Percentiles rank a stretch among this genome's conserved stretches.
Evolutionary conservation across 495 filamentous ascomycete genomes (phyloP).

Genomic region (Penicillium silybi): DNA sequence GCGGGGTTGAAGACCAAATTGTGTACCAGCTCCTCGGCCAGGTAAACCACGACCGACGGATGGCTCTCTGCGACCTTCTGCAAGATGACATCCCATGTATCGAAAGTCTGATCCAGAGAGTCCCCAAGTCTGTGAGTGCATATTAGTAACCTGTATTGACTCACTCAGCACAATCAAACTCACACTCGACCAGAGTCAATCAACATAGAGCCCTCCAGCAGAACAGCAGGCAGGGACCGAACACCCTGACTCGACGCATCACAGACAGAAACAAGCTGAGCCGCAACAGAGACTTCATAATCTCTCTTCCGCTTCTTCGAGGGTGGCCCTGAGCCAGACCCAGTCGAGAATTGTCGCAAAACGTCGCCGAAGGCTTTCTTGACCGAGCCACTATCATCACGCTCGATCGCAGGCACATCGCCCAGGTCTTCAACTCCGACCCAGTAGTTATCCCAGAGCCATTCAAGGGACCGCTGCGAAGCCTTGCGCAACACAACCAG

Average conservation of each 20-base stretch:
- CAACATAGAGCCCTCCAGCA: conserved; percentile 30
- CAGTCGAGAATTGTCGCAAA: conserved; percentile 16
- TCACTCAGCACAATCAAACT: conserved; percentile 12
- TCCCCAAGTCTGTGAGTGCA: conserved; percentile 27
- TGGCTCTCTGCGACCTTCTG: conserved; percentile 27
- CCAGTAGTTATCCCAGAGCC: conserved; percentile 93
- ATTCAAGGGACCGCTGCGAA: conserved; percentile 63
- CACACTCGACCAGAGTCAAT: conserved; percentile 30
- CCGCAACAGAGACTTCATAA: conserved; percentile 21
- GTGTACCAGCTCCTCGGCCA: conserved; percentile 37
- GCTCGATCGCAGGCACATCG: background rate
- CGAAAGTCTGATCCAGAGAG: conserved; percentile 25
- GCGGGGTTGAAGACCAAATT: conserved; percentile 23
- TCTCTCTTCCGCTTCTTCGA: conserved; percentile 34
- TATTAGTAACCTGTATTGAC: conserved; percentile 4
- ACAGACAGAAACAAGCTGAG: conserved; percentile 29
- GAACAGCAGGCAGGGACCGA: conserved; percentile 19
- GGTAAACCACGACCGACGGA: conserved; percentile 28
- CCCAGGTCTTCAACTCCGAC: conserved; percentile 20
- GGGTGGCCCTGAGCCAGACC: conserved; percentile 13
- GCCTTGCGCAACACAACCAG: conserved; percentile 64
- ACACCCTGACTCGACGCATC: conserved; percentile 15
- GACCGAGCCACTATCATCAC: conserved; percentile 13
- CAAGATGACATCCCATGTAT: conserved; percentile 36
- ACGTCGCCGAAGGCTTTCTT: conserved; percentile 14